Percentiles rank a stretch among this genome's conserved stretches.
phyloP scores from a whole-genome alignment of 2,329 filamentous ascomycete species.

The Fonsecaea pugnacius region DNA sequence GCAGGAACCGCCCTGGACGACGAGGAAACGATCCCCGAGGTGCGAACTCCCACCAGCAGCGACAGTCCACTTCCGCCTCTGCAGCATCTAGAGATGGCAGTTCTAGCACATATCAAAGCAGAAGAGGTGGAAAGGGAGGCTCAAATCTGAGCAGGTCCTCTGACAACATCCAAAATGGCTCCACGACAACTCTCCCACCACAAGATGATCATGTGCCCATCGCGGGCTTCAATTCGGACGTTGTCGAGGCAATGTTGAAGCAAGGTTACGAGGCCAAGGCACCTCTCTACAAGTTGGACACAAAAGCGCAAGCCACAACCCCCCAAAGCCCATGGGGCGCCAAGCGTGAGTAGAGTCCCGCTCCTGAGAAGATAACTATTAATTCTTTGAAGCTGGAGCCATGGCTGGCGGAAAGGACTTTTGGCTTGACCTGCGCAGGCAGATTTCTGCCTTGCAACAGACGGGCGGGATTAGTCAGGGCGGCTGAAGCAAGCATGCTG shows the following conservation, averaged over 20 bases:
- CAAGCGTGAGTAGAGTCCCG: slow-evolving; percentile 45
- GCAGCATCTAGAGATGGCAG: slow-evolving; percentile 31
- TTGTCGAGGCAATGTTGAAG: slow-evolving; percentile 48
- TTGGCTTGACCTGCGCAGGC: slow-evolving; percentile 55
- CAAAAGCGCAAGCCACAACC: slow-evolving; percentile 24
- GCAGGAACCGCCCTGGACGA: slow-evolving; percentile 29
- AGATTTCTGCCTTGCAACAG: slow-evolving; percentile 49
- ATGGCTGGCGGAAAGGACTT: slow-evolving; percentile 57
- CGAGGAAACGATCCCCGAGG: slow-evolving; percentile 31
- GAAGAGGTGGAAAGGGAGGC: slow-evolving; percentile 30
- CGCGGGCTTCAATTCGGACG: slow-evolving; percentile 50
- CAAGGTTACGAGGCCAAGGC: slow-evolving; percentile 47
- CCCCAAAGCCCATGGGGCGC: slow-evolving; percentile 48
- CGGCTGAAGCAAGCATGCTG: slow-evolving; percentile 28
- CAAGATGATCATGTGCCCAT: slow-evolving; percentile 49
- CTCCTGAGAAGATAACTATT: slow-evolving; percentile 14
- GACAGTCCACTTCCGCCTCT: slow-evolving; percentile 23
- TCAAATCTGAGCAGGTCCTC: slow-evolving; percentile 25
- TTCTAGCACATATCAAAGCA: slow-evolving; percentile 21
- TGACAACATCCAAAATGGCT: slow-evolving; percentile 27
- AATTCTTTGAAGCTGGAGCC: slow-evolving; percentile 46
- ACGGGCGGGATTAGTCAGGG: slow-evolving; percentile 35
- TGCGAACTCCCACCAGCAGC: slow-evolving; percentile 28
- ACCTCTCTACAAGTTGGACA: slow-evolving; percentile 44
- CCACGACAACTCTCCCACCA: slow-evolving; percentile 18